A percentile compares a stretch with the other conserved stretches of the same genome.
Conservation (phyloP, 495 filamentous ascomycete genomes). For the Penicillium lagena region DNA sequence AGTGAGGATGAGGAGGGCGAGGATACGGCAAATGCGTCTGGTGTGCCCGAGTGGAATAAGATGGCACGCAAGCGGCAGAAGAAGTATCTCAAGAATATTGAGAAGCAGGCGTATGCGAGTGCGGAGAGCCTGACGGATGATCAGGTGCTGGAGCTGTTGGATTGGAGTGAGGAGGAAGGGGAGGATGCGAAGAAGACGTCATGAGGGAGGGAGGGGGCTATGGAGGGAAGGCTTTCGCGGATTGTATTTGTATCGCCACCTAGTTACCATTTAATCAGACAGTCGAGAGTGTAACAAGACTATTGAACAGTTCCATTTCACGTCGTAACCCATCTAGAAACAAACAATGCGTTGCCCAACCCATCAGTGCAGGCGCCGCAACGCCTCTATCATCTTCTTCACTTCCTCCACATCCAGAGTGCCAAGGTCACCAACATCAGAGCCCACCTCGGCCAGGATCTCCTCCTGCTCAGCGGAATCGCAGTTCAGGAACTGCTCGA, state of each 20-base stretch:
- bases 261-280: background rate
- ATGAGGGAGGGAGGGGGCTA: background rate
- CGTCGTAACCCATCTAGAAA: background rate
- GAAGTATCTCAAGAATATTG: conserved; percentile 45
- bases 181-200: conserved; percentile 18
- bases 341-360: conserved; percentile 1
- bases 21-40: conserved; percentile 33
- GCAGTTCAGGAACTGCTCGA: conserved; percentile 77
- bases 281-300: too few species aligned
- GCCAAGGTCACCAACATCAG: background rate
- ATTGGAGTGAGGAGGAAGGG: conserved; percentile 43
- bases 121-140: conserved; percentile 42
- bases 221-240: conserved; percentile 2
- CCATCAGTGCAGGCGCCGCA: conserved; percentile 61
- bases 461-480: conserved; percentile 56
- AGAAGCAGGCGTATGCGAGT: conserved; percentile 41
- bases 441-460: conserved; percentile 52
- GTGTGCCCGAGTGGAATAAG: conserved; percentile 43
- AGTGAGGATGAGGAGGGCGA: conserved; percentile 52
- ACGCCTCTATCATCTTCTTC: conserved; percentile 63
- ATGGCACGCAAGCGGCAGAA: conserved; percentile 58
- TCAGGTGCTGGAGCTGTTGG: conserved; percentile 62
- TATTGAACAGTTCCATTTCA: too few species aligned
- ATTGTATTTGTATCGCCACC: conserved; percentile 3
- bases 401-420: conserved; percentile 59